Conservation (phyloP, 495 filamentous ascomycete species). For the Aspergillus kassunensis region DNA sequence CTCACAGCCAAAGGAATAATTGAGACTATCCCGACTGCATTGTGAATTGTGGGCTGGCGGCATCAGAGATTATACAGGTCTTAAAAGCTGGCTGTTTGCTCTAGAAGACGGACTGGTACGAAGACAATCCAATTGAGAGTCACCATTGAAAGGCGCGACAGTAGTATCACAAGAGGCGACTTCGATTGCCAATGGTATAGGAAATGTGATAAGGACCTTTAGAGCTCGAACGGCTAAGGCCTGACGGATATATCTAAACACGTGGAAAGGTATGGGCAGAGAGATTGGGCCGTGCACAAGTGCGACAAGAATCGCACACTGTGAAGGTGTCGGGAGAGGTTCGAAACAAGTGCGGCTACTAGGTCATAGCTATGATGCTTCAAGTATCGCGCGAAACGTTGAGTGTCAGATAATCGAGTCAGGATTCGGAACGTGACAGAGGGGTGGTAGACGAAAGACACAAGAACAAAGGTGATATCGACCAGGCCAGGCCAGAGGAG, state of each 20-base stretch:
- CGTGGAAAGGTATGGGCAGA: conserved; percentile 2
- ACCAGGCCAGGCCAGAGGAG: neutral
- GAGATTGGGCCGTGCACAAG: conserved; percentile 15
- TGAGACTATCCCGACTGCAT: conserved; percentile 20
- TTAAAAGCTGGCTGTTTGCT: conserved; percentile 7
- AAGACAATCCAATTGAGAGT: conserved; percentile 13
- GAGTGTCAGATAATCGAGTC: conserved; percentile 2
- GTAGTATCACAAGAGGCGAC: conserved; percentile 1
- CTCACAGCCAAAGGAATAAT: neutral
- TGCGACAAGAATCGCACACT: conserved; percentile 14
- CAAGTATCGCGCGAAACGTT: conserved; percentile 10
- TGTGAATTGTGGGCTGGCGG: conserved; percentile 16
- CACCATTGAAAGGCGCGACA: conserved; percentile 14
- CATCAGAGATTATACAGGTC: conserved; percentile 6
- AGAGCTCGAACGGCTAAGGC: neutral
- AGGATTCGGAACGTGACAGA: neutral
- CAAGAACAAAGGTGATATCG: neutral
- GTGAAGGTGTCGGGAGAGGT: conserved; percentile 1
- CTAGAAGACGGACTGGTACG: conserved; percentile 6
- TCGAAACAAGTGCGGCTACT: conserved; percentile 2
- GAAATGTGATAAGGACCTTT: neutral
- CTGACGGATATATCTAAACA: neutral
- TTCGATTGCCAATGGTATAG: neutral
- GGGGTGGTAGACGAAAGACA: neutral
- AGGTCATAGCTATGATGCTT: conserved; percentile 7